Percentiles rank a stretch among this genome's conserved stretches.
phyloP scores from a whole-genome alignment of 1,284 basidiomycete species.

The Coriolopsis trogii region DNA sequence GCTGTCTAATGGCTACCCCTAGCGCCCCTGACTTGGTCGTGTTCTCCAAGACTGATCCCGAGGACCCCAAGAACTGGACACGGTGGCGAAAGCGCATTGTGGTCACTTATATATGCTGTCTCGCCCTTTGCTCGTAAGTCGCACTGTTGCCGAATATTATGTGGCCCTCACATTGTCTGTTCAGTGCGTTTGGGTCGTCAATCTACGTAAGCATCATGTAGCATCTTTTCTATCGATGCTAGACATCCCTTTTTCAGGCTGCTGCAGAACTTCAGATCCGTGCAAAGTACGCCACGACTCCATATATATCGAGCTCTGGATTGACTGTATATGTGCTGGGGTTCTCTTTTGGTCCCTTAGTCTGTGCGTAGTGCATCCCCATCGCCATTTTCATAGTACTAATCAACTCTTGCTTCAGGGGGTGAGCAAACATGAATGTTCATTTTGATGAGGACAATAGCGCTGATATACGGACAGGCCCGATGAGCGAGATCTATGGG shows the following conservation, averaged over 20 bases:
- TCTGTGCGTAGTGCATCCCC: constrained; percentile 29
- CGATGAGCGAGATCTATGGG: constrained; percentile 31
- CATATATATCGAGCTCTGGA: constrained; percentile 26
- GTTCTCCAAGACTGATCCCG: constrained; percentile 11
- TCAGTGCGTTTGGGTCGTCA: constrained; percentile 14
- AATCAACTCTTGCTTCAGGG: constrained; percentile 20
- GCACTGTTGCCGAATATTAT: neutral
- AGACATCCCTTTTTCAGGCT: constrained; percentile 19
- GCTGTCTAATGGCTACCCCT: neutral
- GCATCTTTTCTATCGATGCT: neutral
- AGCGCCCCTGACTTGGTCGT: constrained; percentile 5
- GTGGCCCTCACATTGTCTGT: neutral
- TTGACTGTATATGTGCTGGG: constrained; percentile 33
- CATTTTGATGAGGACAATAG: neutral
- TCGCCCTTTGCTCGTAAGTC: constrained; percentile 11
- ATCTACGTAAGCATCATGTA: constrained; percentile 9
- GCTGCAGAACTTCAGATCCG: constrained; percentile 28
- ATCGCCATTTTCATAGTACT: too few species aligned
- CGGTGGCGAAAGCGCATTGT: constrained; percentile 9
- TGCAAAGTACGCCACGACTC: constrained; percentile 23
- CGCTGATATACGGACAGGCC: constrained; percentile 15
- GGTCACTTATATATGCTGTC: constrained; percentile 1
- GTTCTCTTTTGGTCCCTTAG: constrained; percentile 29
- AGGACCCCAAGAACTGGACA: constrained; percentile 17
- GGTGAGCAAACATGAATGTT: constrained; percentile 17